Base-by-base conservation (phyloP, 306 rosid genomes). In the Begonia fuchsioides region DNA sequence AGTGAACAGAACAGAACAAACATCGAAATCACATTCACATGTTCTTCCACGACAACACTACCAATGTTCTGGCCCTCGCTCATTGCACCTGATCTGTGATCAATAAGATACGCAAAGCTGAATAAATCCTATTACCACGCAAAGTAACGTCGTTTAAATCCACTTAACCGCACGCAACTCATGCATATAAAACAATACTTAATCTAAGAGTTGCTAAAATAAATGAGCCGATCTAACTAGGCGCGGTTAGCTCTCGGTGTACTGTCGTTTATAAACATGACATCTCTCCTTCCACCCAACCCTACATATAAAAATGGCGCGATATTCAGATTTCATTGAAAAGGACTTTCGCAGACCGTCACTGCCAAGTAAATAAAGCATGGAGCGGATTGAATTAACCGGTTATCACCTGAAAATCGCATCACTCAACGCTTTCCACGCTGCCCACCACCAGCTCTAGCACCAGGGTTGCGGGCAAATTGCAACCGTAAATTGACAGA, bases 401-500 rank as follows among this genome's bases (percentile, higher is more conserved):
- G 68, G 58, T 61, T 57, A 63, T 87, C 94, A 83, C 92, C 96
- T 74, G 94, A 65, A 64, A 59, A 70, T 50, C 50, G 76, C 76
- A 67, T 61, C 70, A 65, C 35, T 88, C 78, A 88, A 74, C 86
- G 95, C 76, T 75, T 84, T 76, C 95, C 95, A 64, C 97, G 97
- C 67, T 69, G 73, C 82, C 81, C 82, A 50, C 82, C 95, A 70
- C 97, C 93, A 62, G 97, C 81, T 90, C 93, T 76, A 13, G 95
- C 88, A 83, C 97, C 97, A 76, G 95, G 92, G 73, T 76, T 62
- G 85, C 95, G 97, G 67, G 95, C 97, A 58, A 90, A 90, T 76
- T 90, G 95, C 60, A 90, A 81, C 72, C 97, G 82, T 76, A 90
- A 77, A 72, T 67, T 81, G 72, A 74, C 79, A 59, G 97, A 90